phyloP scores from a whole-genome alignment of 371 early-diverging fungal species.

The Rhizopus arrhizus region DNA sequence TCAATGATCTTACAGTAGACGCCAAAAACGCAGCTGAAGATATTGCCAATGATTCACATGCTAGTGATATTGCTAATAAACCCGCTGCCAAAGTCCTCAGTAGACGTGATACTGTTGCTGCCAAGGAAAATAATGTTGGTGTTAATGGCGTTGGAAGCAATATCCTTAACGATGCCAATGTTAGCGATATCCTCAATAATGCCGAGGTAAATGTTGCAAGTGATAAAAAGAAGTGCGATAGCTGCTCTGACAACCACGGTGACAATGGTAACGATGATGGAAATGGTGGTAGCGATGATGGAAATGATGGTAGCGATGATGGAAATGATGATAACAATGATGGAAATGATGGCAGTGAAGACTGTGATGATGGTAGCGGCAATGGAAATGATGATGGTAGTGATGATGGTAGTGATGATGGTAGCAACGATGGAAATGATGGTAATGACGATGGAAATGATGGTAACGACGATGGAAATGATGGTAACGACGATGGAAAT shows the following conservation, averaged over 20 bases:
- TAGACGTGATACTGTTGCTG: background rate
- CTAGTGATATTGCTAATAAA: background rate
- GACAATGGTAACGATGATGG: constrained; percentile 8
- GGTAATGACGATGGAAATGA: constrained; percentile 4
- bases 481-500: background rate
- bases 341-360: constrained; percentile 15
- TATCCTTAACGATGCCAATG: background rate
- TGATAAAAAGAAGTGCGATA: constrained; percentile 1
- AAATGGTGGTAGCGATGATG: constrained; percentile 21
- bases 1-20: background rate
- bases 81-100: background rate
- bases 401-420: constrained; percentile 12
- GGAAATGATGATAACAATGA: constrained; percentile 26
- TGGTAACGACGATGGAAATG: background rate
- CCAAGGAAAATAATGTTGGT: too few species aligned
- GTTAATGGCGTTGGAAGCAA: background rate
- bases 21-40: background rate
- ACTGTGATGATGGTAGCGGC: background rate
- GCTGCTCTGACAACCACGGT: background rate
- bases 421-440: constrained; percentile 2
- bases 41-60: background rate
- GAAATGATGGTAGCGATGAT: constrained; percentile 24
- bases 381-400: constrained; percentile 7
- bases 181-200: constrained; percentile 6
- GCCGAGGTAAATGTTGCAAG: background rate